Evolutionary conservation across 164 flowering plant genomes (phyloP), one percentile per base, ranked within the genome.

Genomic region (Annona cherimola): DNA sequence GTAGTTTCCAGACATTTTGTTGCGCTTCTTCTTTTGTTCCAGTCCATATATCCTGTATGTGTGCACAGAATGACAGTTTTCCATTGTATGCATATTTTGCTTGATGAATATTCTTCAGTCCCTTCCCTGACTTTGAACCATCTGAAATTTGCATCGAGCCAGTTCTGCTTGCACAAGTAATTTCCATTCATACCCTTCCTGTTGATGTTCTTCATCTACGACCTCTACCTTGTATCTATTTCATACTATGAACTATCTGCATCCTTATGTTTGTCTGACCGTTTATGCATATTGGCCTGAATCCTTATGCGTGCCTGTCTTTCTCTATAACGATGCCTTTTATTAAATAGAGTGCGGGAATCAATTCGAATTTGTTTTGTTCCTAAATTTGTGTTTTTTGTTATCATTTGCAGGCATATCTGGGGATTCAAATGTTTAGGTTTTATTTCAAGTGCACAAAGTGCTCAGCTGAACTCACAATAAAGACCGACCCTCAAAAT

Each of bases 401-500:
- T n/a, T 12, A 69, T 35, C 35, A 26, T 3, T 44, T 82, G 81
- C 89, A 93, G 98, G 86, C 91, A 1, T 95, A 95, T 73, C 69
- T 95, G 74, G 99, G 97, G 0, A 90, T 93, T 69, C 97, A 90
- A 79, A 80, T 91, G 19, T 92, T 95, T 46, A 79, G 99, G 66
- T 95, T 93, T 63, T 95, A 95, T 71, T 91, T 95, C 80, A 95
- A 91, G 76, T 95, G 99, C 76, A 92, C 98, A 35, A 91, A 72
- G 70, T 95, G 97, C 78, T 91, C 99, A 0, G 96, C 98, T 11
- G 98, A 95, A 85, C 76, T 95, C 9, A 77, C 97, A 1, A 88
- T 87, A 73, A 92, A 90, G 82, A 94, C 99, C 1, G 99, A 94
- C 76, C 99, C 99, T 2, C 90, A 91, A 68, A 95, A 95, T 76